Evolutionary conservation across 805 yeast species (phyloP).

Genomic region (Zygosaccharomyces kombuchaensis): DNA sequence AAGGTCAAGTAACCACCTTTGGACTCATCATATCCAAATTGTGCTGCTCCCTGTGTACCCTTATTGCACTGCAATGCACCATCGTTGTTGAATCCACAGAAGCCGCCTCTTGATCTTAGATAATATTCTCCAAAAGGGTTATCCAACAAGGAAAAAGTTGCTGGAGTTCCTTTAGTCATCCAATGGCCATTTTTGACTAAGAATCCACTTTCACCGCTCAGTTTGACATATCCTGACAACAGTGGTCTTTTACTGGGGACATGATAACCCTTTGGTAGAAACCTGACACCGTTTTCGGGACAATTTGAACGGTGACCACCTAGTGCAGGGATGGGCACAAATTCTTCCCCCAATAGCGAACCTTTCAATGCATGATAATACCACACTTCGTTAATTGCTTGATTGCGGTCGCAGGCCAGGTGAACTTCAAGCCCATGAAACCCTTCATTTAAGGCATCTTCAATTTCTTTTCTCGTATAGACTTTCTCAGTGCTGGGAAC

Average conservation of each 20-base stretch:
- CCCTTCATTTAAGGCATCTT: conserved; percentile 45
- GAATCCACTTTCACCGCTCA: conserved; percentile 43
- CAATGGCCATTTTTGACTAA: conserved; percentile 82
- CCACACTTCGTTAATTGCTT: conserved; percentile 54
- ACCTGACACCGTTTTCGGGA: conserved; percentile 63
- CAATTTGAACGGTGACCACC: conserved; percentile 51
- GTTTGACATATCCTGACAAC: conserved; percentile 28
- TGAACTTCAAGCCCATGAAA: conserved; percentile 52
- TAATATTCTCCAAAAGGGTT: conserved; percentile 72
- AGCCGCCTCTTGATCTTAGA: conserved; percentile 66
- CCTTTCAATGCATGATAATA: conserved; percentile 76
- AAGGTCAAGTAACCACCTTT: conserved; percentile 46
- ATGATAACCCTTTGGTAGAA: conserved; percentile 57
- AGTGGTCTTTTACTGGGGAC: conserved; percentile 27
- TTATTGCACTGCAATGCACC: conserved; percentile 35
- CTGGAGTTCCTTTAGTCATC: conserved; percentile 80
- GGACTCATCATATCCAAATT: conserved; percentile 51
- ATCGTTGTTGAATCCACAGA: conserved; percentile 49
- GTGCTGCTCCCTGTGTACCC: conserved; percentile 40
- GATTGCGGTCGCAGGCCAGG: conserved; percentile 53
- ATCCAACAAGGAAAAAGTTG: conserved; percentile 56
- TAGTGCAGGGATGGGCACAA: conserved; percentile 57
- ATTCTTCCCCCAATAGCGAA: conserved; percentile 61
- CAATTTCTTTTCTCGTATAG: conserved; percentile 53
- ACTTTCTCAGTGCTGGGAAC: conserved; percentile 55